Evolutionary conservation across 345 rosid genomes (phyloP), one percentile per base, ranked within the genome.

Genomic region (Eucalyptus dawsonii): DNA sequence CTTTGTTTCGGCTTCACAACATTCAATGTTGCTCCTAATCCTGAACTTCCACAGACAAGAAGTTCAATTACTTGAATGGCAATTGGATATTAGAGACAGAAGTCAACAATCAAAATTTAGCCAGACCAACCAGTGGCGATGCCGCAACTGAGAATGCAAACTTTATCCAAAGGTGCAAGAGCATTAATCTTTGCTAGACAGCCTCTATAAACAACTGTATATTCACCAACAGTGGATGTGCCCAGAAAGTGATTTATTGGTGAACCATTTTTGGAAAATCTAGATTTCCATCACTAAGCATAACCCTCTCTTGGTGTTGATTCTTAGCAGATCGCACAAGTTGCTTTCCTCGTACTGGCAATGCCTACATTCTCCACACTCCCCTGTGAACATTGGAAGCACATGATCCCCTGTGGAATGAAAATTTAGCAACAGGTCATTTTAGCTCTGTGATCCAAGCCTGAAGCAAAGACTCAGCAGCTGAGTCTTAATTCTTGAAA

Each of bases 371-470:
- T 93, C 90, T 50, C 88, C 87, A 50, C 95, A 93, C 49, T 93
- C 93, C 83, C 94, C 93, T 21, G 93, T 91, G 89, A 93, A 93
- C 53, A 93, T 92, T 3, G 95, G 94, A 53, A 93, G 94, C 27
- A 93, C 94, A 37, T 91, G 92, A 87, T 93, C 95, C 16, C 87
- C 85, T 76, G 85, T 1, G 2, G 85, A 76, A 37, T 21, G 47
- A 76, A 76, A 37, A 76, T 76, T 40, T 76, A 76, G 29, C 85
- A 76, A 76, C 29, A 22, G 85, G 47, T 76, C 45, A 21, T 40
- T 76, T 76, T 76, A 76, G 85, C 83, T 21, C 47, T 21, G 47
- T 1, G 1, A 37, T 76, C 83, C 83, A 76, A 76, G 47, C 47
- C 47, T 21, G 27, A 76, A 76, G 47, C 83, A 37, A 37, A 76